Conservation (phyloP, 176 grass and related monocot genomes). For the Oryza brachyantha region DNA sequence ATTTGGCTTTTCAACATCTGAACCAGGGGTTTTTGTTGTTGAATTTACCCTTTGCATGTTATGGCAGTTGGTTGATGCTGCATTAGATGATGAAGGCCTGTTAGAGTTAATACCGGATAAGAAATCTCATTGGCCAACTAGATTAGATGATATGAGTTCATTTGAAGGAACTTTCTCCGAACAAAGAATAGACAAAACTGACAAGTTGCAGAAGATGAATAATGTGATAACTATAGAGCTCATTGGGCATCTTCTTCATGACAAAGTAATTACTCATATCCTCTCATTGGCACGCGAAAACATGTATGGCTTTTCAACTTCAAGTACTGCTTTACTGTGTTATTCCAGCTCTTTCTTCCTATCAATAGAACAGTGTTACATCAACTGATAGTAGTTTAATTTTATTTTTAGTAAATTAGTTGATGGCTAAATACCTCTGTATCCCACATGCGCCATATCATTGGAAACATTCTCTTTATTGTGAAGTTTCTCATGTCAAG, state of each 20-base stretch:
- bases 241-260: slow-evolving; percentile 69
- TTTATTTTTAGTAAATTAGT: slow-evolving; percentile 1
- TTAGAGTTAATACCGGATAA: slow-evolving; percentile 71
- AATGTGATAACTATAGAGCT: slow-evolving; percentile 68
- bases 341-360: slow-evolving; percentile 36
- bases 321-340: slow-evolving; percentile 19
- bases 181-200: slow-evolving; percentile 54
- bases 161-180: slow-evolving; percentile 62
- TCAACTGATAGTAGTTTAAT: slow-evolving; percentile 5
- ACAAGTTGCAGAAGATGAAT: slow-evolving; percentile 77
- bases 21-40: slow-evolving; percentile 73
- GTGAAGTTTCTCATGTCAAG: slow-evolving; percentile 27
- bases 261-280: slow-evolving; percentile 95
- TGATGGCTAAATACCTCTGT: slow-evolving; percentile 16
- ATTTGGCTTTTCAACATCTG: slow-evolving; percentile 67
- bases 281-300: slow-evolving; percentile 91
- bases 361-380: neutral
- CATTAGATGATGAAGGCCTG: slow-evolving; percentile 85
- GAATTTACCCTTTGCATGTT: slow-evolving; percentile 70
- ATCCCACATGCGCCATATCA: neutral
- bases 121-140: slow-evolving; percentile 63
- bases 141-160: slow-evolving; percentile 54
- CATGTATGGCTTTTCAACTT: slow-evolving; percentile 89
- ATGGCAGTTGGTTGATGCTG: slow-evolving; percentile 80
- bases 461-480: neutral